Evolutionary conservation across 768 basidiomycete species (phyloP).

Genomic region (Xerocomellus intermedius): DNA sequence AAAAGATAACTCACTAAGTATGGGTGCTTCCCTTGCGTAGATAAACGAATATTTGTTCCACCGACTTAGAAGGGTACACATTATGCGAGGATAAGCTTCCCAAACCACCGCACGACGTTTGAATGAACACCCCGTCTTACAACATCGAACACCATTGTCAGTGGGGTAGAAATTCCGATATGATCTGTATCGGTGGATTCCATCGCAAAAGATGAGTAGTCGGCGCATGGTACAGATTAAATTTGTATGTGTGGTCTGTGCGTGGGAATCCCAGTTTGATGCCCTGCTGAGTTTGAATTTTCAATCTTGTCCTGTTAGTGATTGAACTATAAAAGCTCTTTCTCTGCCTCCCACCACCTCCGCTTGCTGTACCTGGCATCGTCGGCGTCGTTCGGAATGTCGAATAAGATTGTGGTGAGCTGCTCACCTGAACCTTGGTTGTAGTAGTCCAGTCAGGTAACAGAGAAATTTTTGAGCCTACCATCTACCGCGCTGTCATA

Average conservation of each 20-base stretch:
- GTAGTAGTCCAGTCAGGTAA: slow-evolving; percentile 55
- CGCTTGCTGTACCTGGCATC: slow-evolving; percentile 28
- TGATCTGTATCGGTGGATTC: no score
- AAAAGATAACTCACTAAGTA: neutral
- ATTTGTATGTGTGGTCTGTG: slow-evolving; percentile 37
- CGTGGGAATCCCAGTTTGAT: slow-evolving; percentile 39
- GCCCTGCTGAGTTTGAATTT: slow-evolving; percentile 44
- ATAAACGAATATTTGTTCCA: neutral
- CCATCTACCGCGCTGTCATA: slow-evolving; percentile 90
- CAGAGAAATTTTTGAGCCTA: slow-evolving; percentile 70
- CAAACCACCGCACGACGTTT: neutral
- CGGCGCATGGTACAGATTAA: neutral
- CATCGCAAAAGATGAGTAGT: no score
- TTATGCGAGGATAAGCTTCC: neutral
- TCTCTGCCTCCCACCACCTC: slow-evolving; percentile 34
- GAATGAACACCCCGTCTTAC: neutral
- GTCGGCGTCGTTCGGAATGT: slow-evolving; percentile 56
- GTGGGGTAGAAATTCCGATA: neutral
- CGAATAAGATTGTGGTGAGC: slow-evolving; percentile 99
- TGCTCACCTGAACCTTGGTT: slow-evolving; percentile 60
- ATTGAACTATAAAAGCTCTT: slow-evolving; percentile 42
- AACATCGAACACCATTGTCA: neutral
- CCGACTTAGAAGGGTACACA: neutral
- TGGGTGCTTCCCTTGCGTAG: neutral
- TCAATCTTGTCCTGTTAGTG: slow-evolving; percentile 35